Evolutionary conservation across 2,329 filamentous ascomycete species (phyloP).

Genomic region (Pseudogymnoascus sp.): DNA sequence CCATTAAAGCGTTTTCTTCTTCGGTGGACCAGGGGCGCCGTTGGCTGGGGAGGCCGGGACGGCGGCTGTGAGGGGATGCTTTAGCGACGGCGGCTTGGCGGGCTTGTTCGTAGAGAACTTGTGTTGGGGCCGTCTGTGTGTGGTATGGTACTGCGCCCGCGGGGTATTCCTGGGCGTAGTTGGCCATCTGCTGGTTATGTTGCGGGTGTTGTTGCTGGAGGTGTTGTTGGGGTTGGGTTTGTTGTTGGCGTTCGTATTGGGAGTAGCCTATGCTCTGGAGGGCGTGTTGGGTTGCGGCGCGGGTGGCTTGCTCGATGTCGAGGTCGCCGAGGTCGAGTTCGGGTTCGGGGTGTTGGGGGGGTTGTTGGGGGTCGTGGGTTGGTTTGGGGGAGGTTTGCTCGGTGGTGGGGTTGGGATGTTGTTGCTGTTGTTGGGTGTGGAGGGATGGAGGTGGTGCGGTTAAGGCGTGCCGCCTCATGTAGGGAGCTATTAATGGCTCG

Average conservation of each 20-base stretch:
- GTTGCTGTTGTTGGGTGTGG: slow-evolving; percentile 8
- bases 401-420: background rate
- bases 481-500: slow-evolving; percentile 40
- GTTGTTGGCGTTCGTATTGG: slow-evolving; percentile 19
- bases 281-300: slow-evolving; percentile 23
- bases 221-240: background rate
- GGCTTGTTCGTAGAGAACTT: slow-evolving; percentile 48
- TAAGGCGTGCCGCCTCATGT: slow-evolving; percentile 30
- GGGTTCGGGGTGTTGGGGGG: slow-evolving; percentile 14
- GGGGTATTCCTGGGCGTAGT: slow-evolving; percentile 7
- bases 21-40: slow-evolving; percentile 80
- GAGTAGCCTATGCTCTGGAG: slow-evolving; percentile 15
- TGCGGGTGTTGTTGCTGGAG: background rate
- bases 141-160: slow-evolving; percentile 22
- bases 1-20: slow-evolving; percentile 84
- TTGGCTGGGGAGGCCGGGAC: slow-evolving; percentile 44
- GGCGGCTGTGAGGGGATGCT: slow-evolving; percentile 42
- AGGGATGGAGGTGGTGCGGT: slow-evolving; percentile 15
- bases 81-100: slow-evolving; percentile 46
- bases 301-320: slow-evolving; percentile 22
- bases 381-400: background rate
- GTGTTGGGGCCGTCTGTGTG: slow-evolving; percentile 37
- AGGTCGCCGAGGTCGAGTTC: slow-evolving; percentile 21
- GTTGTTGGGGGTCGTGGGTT: background rate
- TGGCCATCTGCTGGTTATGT: background rate